Conservation (phyloP, 164 flowering plant genomes). For the Magnolia changhungtana region DNA sequence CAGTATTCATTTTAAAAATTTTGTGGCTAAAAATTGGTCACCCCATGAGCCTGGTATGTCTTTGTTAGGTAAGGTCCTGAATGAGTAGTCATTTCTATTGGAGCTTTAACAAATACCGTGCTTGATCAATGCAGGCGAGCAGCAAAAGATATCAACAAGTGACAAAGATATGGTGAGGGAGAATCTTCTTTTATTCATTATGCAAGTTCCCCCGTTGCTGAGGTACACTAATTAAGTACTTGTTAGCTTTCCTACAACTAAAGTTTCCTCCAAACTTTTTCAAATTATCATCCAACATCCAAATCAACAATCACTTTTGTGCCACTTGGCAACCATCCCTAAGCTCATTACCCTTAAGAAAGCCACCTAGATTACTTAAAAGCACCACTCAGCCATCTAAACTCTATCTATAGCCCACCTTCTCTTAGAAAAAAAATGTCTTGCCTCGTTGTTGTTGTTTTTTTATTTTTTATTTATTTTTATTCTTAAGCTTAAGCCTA, state of each 20-base stretch:
- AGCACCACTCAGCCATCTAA: no score
- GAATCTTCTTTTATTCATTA: slow-evolving; percentile 66
- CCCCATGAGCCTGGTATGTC: slow-evolving; percentile 75
- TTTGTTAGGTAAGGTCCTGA: neutral
- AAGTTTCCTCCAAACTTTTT: no score
- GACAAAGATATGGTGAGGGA: slow-evolving; percentile 83
- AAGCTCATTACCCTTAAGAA: no score
- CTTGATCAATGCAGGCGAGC: slow-evolving; percentile 47
- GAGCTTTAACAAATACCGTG: neutral
- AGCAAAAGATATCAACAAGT: slow-evolving; percentile 49
- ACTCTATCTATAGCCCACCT: no score
- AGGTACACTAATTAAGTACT: slow-evolving; percentile 43
- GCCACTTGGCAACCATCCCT: no score
- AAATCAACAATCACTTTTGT: no score
- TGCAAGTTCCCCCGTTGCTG: slow-evolving; percentile 76
- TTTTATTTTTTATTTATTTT: no score
- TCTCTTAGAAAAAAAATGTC: no score
- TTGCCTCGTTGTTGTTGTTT: no score
- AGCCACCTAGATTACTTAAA: no score
- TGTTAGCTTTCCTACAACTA: neutral
- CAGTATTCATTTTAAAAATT: slow-evolving; percentile 93
- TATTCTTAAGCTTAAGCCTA: no score
- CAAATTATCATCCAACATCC: no score
- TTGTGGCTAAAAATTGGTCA: slow-evolving; percentile 86
- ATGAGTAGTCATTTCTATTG: neutral